Conservation (phyloP, 2,329 filamentous ascomycete genomes). For the Septoria petroselini region DNA sequence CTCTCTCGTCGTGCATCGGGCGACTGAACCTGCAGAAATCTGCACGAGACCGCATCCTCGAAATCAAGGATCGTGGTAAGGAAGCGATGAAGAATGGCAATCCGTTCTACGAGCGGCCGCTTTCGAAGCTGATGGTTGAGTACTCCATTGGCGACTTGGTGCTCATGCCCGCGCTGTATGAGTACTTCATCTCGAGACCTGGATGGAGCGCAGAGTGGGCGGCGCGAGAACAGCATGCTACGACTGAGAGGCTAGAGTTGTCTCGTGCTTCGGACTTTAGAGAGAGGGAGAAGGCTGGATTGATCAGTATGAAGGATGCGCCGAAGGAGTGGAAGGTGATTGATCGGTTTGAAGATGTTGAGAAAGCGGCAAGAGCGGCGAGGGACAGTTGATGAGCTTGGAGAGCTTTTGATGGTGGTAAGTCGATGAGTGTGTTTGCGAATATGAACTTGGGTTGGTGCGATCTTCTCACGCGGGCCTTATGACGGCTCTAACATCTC, state of each 20-base stretch:
- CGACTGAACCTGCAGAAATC: constrained; percentile 3
- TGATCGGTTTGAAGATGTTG: not conserved
- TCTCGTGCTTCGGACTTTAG: constrained; percentile 2
- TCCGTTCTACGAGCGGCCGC: constrained; percentile 6
- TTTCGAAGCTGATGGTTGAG: constrained; percentile 4
- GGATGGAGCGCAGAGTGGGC: constrained; percentile 2
- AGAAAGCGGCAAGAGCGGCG: not conserved
- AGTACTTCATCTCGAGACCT: constrained; percentile 1
- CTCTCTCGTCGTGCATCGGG: constrained; percentile 5
- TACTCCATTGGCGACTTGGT: constrained; percentile 4
- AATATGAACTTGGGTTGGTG: too few relatives aligned
- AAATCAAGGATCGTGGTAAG: constrained; percentile 6
- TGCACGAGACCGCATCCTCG: not conserved
- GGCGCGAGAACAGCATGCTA: constrained; percentile 1
- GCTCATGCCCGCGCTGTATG: constrained; percentile 1
- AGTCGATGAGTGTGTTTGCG: too few relatives aligned
- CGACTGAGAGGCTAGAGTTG: constrained; percentile 1
- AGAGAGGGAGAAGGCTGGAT: not conserved
- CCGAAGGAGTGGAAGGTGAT: not conserved
- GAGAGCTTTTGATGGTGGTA: too few relatives aligned
- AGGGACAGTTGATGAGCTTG: not conserved
- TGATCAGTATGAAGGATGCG: not conserved
- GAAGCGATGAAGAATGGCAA: constrained; percentile 1
- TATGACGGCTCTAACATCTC: too few relatives aligned
- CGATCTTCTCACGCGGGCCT: too few relatives aligned